phyloP scores from a whole-genome alignment of 2,329 filamentous ascomycete species.

The Pezizomycotina sp. region DNA sequence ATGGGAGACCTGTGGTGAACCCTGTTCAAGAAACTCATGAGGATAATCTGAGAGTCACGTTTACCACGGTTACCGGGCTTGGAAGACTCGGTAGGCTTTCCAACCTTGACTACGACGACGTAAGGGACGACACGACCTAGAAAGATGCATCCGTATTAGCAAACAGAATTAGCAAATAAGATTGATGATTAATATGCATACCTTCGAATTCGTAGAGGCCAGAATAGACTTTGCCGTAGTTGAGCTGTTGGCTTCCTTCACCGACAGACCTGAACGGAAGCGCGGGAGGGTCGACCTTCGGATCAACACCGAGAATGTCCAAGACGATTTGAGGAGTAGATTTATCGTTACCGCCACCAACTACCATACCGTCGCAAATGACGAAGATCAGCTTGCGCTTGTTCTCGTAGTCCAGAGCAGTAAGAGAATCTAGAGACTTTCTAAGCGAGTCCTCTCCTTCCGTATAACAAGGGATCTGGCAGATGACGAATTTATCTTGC shows the following conservation, averaged over 20 bases:
- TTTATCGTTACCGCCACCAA: constrained; percentile 86
- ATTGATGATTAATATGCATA: constrained; percentile 34
- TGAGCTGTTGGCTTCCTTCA: constrained; percentile 74
- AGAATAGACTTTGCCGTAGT: constrained; percentile 97
- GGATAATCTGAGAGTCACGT: constrained; percentile 86
- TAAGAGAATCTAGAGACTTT: constrained; percentile 85
- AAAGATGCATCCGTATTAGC: too few relatives aligned
- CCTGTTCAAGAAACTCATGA: constrained; percentile 95
- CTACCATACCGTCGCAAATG: constrained; percentile 93
- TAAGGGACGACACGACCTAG: constrained; percentile 61
- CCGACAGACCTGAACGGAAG: constrained; percentile 90
- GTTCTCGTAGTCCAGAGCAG: constrained; percentile 90
- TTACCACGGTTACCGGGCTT: constrained; percentile 98
- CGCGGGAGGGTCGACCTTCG: constrained; percentile 86
- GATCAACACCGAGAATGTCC: constrained; percentile 91
- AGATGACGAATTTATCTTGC: constrained; percentile 98
- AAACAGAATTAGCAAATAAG: not conserved
- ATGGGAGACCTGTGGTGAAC: constrained; percentile 89
- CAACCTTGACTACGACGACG: constrained; percentile 87
- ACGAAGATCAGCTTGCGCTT: constrained; percentile 94
- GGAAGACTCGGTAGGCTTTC: constrained; percentile 87
- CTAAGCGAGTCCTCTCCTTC: constrained; percentile 91
- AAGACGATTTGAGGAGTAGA: constrained; percentile 95
- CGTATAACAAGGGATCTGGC: constrained; percentile 92
- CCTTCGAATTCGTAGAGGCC: constrained; percentile 95